Base-by-base conservation (phyloP, 139 green algal species). In the Ostreobium quekettii region DNA sequence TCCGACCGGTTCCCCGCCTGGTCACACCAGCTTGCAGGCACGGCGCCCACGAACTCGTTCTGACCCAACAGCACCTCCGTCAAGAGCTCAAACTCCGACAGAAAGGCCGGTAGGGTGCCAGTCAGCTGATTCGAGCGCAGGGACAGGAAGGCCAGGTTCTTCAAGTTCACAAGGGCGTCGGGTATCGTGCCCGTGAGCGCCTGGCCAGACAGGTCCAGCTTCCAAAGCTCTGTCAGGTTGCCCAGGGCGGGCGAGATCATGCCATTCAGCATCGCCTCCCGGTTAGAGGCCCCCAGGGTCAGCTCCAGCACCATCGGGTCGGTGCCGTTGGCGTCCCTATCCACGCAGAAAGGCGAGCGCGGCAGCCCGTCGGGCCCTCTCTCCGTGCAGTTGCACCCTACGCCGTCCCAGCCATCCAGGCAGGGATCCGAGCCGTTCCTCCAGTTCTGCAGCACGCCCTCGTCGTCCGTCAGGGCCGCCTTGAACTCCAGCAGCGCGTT, bases 171-270 rank as follows among this genome's bases (percentile, higher is more conserved):
- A 7, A 71, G 11, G 2, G 8, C 24, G 28, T 64, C 22, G 4
- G 73, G 73, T 36, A 79, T 24, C 2, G 58, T 31, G 26, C 73
- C 73, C 35, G 49, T 73, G 15, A 79, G 64, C 70, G 46, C n/a
- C 38, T 80, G 74, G 4, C 69, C 5, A 6, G 66, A 70, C 26
- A 80, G 58, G 47, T 80, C 70, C 19, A 80, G 61, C 29, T 62
- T 67, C 22, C 74, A 19, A 4, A 80, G 56, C 30, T 74, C 39
- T 2, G 2, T 8, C 7, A 80, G 57, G 7, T 36, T 47, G 58
- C 74, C 74, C 31, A 80, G 32, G 11, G 15, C 56, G 35, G 4
- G 5, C 5, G 33, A 30, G n/a, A 68, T 33, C 38, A 22, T 68
- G 4, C 61, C 61, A 31, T 31, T 32, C 6, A 32, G 53, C 24